phyloP scores from a whole-genome alignment of 2,329 filamentous ascomycete genomes.

The Bertia moriformis region DNA sequence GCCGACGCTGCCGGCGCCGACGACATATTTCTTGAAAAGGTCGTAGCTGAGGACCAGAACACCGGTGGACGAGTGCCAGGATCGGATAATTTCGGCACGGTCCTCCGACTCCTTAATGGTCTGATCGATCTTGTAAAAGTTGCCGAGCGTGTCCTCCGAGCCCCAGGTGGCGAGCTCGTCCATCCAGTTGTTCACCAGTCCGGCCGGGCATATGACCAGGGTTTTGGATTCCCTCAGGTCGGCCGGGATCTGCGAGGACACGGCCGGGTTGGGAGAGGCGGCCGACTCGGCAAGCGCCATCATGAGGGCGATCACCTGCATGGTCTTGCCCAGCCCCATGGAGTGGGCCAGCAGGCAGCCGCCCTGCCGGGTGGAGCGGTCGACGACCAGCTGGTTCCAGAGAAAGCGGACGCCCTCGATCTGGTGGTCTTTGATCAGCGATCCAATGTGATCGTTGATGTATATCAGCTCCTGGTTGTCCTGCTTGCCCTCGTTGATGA shows the following conservation, averaged over 20 bases:
- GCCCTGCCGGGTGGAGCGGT: conserved; percentile 45
- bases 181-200: conserved; percentile 67
- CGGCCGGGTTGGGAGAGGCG: conserved; percentile 35
- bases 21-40: too few species aligned
- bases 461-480: conserved; percentile 46
- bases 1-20: conserved; percentile 9
- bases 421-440: conserved; percentile 64
- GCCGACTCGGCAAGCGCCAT: conserved; percentile 57
- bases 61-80: conserved; percentile 54
- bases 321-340: conserved; percentile 86
- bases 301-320: conserved; percentile 79
- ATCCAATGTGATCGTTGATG: conserved; percentile 48
- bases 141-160: conserved; percentile 36
- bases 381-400: conserved; percentile 68
- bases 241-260: conserved; percentile 54
- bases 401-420: conserved; percentile 71
- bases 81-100: conserved; percentile 28
- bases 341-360: conserved; percentile 67
- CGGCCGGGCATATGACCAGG: conserved; percentile 62
- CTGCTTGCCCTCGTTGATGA: conserved; percentile 57
- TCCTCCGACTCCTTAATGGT: conserved; percentile 24
- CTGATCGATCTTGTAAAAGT: conserved; percentile 39
- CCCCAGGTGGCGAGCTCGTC: conserved; percentile 65
- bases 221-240: conserved; percentile 47
- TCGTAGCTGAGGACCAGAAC: conserved; percentile 65